A percentile compares a stretch with the other conserved stretches of the same genome.
Conservation (phyloP, 2,329 filamentous ascomycete species). For the Aphanoascus verrucosus region DNA sequence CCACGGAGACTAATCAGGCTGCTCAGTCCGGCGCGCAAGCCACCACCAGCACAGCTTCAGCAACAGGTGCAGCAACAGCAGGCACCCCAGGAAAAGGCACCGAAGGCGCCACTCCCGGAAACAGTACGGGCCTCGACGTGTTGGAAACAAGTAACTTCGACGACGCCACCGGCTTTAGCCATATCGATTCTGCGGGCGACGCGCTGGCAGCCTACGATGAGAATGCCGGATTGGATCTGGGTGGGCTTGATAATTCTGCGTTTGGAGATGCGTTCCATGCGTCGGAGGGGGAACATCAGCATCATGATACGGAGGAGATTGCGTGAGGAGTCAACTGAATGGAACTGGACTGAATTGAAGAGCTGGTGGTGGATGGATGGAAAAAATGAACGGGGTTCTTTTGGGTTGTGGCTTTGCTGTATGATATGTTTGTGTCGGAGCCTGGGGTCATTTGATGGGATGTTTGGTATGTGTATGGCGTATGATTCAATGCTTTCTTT, state of each 20-base stretch:
- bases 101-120: conserved; percentile 17
- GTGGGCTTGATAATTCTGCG: conserved; percentile 65
- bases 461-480: neutral
- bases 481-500: too few relatives aligned
- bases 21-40: conserved; percentile 19
- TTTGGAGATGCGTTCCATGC: conserved; percentile 74
- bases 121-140: conserved; percentile 19
- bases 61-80: conserved; percentile 28
- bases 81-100: neutral
- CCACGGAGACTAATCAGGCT: neutral
- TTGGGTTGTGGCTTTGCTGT: conserved; percentile 1
- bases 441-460: neutral
- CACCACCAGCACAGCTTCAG: too few relatives aligned
- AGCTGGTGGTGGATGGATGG: too few relatives aligned
- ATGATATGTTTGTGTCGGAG: neutral
- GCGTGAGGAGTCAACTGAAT: conserved; percentile 21
- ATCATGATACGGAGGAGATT: conserved; percentile 33
- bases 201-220: conserved; percentile 58
- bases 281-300: conserved; percentile 38
- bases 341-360: too few relatives aligned
- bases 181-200: conserved; percentile 57
- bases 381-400: neutral
- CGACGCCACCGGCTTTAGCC: conserved; percentile 38
- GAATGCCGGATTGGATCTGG: conserved; percentile 43
- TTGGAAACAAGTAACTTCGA: conserved; percentile 32